phyloP scores from a whole-genome alignment of 306 rosid genomes.

The Prunus dulcis region DNA sequence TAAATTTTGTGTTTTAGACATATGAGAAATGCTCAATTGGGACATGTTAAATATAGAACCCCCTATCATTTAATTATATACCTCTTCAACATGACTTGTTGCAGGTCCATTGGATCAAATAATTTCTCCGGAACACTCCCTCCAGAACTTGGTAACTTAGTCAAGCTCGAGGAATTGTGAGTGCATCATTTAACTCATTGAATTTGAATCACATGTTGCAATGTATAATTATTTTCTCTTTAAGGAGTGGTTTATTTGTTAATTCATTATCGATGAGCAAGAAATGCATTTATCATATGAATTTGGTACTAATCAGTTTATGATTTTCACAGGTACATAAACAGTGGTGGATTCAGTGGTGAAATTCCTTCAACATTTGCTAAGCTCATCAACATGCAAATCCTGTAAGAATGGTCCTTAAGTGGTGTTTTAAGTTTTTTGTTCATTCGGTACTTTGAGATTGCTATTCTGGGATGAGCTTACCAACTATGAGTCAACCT shows the following conservation, averaged over 20 bases:
- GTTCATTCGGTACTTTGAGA: not conserved
- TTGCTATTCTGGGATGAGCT: not conserved
- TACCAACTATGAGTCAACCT: not conserved
- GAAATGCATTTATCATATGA: not conserved
- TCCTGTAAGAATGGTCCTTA: conserved; percentile 13
- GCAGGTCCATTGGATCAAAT: conserved; percentile 22
- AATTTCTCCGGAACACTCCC: conserved; percentile 31
- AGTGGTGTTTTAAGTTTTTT: not conserved
- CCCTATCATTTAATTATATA: not conserved
- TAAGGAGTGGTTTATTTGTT: not conserved
- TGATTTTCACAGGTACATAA: conserved; percentile 14
- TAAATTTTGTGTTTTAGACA: not conserved
- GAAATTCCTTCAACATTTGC: conserved; percentile 29
- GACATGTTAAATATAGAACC: not conserved
- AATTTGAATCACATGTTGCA: not conserved
- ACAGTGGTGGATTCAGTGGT: conserved; percentile 23
- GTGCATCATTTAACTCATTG: not conserved
- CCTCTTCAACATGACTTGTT: not conserved
- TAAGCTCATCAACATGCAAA: conserved; percentile 7
- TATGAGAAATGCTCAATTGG: too few relatives aligned
- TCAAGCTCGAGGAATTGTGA: conserved; percentile 13
- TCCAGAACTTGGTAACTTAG: conserved; percentile 26
- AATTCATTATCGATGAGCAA: not conserved
- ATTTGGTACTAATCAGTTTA: not conserved
- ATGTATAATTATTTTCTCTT: too few relatives aligned